A percentile compares a stretch with the other conserved stretches of the same genome.
Conservation (phyloP, 768 basidiomycete species). For the Lentinula sp. region DNA sequence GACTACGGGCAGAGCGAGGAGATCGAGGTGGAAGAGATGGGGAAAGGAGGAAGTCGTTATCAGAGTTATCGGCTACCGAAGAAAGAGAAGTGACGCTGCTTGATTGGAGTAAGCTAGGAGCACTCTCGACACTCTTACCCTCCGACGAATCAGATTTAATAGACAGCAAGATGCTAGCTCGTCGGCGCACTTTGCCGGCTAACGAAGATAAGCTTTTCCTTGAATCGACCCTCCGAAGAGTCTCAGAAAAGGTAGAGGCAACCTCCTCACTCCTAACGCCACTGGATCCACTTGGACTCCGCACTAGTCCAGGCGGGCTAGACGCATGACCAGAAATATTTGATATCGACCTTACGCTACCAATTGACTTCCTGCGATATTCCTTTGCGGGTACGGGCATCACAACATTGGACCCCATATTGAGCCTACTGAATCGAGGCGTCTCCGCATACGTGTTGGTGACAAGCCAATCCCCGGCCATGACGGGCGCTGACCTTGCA, state of each 20-base stretch:
- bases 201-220: not conserved
- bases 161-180: not conserved
- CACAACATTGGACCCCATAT: not conserved
- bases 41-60: not conserved
- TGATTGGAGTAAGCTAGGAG: not conserved
- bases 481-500: not conserved
- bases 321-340: not conserved
- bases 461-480: not conserved
- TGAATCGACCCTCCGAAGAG: not conserved
- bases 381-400: constrained; percentile 2
- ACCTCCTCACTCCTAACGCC: not conserved
- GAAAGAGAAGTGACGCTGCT: not conserved
- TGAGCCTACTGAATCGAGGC: constrained; percentile 2
- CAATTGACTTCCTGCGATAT: constrained; percentile 1
- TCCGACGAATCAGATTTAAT: not conserved
- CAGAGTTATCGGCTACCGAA: not conserved
- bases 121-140: not conserved
- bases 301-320: not conserved
- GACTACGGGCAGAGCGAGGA: not conserved
- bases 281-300: not conserved
- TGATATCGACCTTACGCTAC: not conserved
- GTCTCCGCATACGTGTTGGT: not conserved
- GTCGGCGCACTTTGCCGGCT: not conserved
- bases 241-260: not conserved
- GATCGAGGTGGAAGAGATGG: not conserved